A percentile compares a stretch with the other conserved stretches of the same genome.
These are phyloP conservation scores for Protomyces arabidopsidicola DNA, from an alignment of 1,139 yeast genomes.

Conservation along the genomic window DNA sequence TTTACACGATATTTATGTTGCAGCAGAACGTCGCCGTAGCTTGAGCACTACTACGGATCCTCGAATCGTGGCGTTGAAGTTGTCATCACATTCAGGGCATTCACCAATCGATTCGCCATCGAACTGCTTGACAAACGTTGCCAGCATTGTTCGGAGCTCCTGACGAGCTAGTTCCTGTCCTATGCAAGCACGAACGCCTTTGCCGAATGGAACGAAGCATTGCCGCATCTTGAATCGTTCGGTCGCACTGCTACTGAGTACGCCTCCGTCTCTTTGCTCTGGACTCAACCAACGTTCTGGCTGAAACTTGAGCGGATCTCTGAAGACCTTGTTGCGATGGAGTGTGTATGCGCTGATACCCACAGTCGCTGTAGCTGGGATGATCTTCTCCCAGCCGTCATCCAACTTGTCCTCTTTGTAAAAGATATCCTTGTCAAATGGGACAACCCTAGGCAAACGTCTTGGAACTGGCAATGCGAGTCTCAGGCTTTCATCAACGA, in stretches of 20 bases:
- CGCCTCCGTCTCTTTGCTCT: background rate
- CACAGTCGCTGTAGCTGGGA: slow-evolving; percentile 15
- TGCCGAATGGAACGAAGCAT: slow-evolving; percentile 12
- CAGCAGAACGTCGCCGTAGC: background rate
- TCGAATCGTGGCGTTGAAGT: slow-evolving; percentile 17
- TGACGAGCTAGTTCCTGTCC: slow-evolving; percentile 19
- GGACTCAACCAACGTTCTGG: slow-evolving; percentile 10
- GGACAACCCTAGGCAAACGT: slow-evolving; percentile 14
- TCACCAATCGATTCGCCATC: slow-evolving; percentile 3
- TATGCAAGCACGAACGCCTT: slow-evolving; percentile 20
- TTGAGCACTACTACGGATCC: background rate
- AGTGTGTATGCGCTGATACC: slow-evolving; percentile 20
- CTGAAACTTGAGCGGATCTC: slow-evolving; percentile 1
- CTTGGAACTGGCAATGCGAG: slow-evolving; percentile 16
- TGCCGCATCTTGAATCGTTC: slow-evolving; percentile 2
- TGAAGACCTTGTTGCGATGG: slow-evolving; percentile 14
- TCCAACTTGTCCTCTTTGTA: slow-evolving; percentile 20
- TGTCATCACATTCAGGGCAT: background rate
- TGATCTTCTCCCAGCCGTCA: slow-evolving; percentile 23
- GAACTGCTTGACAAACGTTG: background rate
- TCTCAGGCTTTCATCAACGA: slow-evolving; percentile 12
- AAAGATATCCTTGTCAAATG: slow-evolving; percentile 4
- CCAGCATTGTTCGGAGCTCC: slow-evolving; percentile 6
- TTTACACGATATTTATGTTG: too few relatives aligned
- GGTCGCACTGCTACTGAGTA: background rate